A percentile compares a stretch with the other conserved stretches of the same genome.
Evolutionary conservation across 345 rosid species (phyloP).

Genomic region (Hevea brasiliensis): DNA sequence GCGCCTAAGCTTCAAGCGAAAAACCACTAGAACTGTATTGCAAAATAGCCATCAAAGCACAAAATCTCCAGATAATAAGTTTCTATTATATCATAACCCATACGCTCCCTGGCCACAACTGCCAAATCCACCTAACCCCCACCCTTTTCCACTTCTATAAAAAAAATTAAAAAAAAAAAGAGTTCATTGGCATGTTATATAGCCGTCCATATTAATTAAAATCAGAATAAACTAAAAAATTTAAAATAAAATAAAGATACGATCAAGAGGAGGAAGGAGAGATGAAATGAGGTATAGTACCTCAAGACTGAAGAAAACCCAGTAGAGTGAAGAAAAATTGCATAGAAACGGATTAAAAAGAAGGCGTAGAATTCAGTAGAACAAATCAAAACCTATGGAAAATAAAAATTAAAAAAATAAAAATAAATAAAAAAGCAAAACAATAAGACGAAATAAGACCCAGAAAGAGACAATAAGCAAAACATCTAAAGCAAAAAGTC

Average conservation of each 20-base stretch:
- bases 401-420: not conserved
- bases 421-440: not conserved
- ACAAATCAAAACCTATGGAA: not conserved
- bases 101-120: not conserved
- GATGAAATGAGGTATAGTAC: not conserved
- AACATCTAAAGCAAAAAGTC: not conserved
- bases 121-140: not conserved
- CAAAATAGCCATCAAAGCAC: conserved; percentile 1
- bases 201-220: not conserved
- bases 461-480: not conserved
- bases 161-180: too few relatives aligned
- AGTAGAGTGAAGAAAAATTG: not conserved
- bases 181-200: not conserved
- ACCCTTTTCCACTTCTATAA: not conserved
- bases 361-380: conserved; percentile 10
- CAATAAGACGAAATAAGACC: not conserved
- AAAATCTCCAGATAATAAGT: conserved; percentile 1
- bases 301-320: conserved; percentile 20
- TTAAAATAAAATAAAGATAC: not conserved
- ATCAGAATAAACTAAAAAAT: not conserved
- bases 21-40: conserved; percentile 2
- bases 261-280: not conserved
- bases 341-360: not conserved
- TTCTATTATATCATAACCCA: not conserved
- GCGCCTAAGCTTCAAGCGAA: conserved; percentile 9